A percentile compares a stretch with the other conserved stretches of the same genome.
phyloP scores from a whole-genome alignment of 192 early-diverging fungal species.

The Umbelopsis sp. region DNA sequence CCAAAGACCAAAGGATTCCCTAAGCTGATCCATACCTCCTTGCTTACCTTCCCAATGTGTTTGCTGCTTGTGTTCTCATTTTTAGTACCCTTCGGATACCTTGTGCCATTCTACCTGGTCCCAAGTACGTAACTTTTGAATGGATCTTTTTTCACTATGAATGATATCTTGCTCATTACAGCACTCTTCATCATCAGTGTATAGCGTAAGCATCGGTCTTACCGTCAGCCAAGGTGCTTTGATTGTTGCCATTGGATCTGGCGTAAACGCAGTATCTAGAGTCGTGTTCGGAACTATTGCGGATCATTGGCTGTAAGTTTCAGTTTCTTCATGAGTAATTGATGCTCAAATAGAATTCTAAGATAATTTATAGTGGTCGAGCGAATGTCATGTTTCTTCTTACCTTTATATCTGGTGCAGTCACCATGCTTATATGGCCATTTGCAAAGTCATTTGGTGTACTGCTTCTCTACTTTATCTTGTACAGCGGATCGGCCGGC shows the following conservation, averaged over 20 bases:
- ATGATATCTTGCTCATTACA: neutral
- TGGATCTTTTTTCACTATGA: neutral
- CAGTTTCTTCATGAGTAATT: neutral
- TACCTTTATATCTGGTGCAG: conserved; percentile 40
- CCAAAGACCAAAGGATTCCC: neutral
- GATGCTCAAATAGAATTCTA: neutral
- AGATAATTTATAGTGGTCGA: conserved; percentile 31
- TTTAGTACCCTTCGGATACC: conserved; percentile 44
- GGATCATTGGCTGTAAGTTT: conserved; percentile 23
- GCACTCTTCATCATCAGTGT: neutral
- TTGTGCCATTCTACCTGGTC: conserved; percentile 49
- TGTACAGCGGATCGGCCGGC: conserved; percentile 25
- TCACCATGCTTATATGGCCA: conserved; percentile 49
- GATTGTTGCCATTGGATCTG: conserved; percentile 67
- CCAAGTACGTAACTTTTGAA: conserved; percentile 20
- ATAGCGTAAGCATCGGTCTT: neutral
- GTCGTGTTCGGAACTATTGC: conserved; percentile 63
- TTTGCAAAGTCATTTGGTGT: conserved; percentile 40
- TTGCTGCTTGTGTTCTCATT: conserved; percentile 28
- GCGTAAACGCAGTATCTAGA: conserved; percentile 59
- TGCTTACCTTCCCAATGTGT: neutral
- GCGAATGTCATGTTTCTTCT: conserved; percentile 51
- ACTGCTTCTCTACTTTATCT: conserved; percentile 27
- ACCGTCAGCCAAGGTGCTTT: conserved; percentile 39
- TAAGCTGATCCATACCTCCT: conserved; percentile 3